phyloP scores from a whole-genome alignment of 1,139 yeast genomes.

The Protomyces gravidus region DNA sequence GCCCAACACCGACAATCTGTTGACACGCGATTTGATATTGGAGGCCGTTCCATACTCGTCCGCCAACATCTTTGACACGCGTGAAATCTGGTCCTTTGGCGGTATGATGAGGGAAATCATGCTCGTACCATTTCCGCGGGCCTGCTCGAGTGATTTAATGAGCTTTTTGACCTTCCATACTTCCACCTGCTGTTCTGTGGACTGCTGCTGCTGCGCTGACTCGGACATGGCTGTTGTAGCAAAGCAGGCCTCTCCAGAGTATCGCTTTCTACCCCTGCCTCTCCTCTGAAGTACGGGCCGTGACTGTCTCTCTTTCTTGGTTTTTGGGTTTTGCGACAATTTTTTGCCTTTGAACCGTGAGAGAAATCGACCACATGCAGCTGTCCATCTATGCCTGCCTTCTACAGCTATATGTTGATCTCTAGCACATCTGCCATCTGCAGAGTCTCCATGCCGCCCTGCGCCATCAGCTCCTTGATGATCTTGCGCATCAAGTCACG shows the following conservation, averaged over 20 bases:
- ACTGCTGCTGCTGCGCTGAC: conserved; percentile 19
- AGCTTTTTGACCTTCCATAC: conserved; percentile 95
- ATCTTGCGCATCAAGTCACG: not conserved
- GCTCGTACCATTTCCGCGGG: conserved; percentile 81
- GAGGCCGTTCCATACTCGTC: conserved; percentile 99
- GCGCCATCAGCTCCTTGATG: conserved; percentile 1
- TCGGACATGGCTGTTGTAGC: conserved; percentile 13
- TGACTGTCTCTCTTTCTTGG: too few species aligned
- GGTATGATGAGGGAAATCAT: conserved; percentile 94
- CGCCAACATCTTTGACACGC: conserved; percentile 83
- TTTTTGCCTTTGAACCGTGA: too few species aligned
- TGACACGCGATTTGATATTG: conserved; percentile 93
- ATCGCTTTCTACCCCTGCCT: too few species aligned
- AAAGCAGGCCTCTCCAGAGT: too few species aligned
- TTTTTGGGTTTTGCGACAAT: too few species aligned
- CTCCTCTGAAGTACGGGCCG: too few species aligned
- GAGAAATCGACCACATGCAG: too few species aligned
- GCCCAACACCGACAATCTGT: conserved; percentile 86
- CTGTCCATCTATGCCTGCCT: too few species aligned
- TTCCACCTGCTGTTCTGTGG: conserved; percentile 94
- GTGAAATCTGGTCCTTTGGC: conserved; percentile 88
- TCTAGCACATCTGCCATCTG: not conserved
- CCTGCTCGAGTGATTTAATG: conserved; percentile 33
- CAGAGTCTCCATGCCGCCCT: not conserved
- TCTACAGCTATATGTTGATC: not conserved